Conservation (phyloP, 495 filamentous ascomycete genomes). For the Daldinia bambusicola region DNA sequence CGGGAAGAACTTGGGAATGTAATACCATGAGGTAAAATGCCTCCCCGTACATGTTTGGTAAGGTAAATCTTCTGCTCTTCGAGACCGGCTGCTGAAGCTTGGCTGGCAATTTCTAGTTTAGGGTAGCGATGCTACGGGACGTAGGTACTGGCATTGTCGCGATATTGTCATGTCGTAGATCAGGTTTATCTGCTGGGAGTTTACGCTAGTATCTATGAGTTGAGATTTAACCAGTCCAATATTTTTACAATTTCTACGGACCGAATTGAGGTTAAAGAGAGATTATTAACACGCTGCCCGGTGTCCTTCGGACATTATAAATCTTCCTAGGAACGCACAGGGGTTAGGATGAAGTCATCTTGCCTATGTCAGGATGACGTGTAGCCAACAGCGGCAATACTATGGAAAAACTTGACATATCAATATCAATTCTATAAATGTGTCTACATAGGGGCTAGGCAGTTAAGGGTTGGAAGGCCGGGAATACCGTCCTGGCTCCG, state of each 20-base stretch:
- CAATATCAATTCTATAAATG: slow-evolving; percentile 9
- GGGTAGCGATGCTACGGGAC: background rate
- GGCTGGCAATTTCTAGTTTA: background rate
- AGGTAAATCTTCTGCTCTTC: background rate
- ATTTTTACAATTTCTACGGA: slow-evolving; percentile 36
- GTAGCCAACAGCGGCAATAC: slow-evolving; percentile 26
- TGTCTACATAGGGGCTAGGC: background rate
- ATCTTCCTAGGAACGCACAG: background rate
- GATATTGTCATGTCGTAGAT: background rate
- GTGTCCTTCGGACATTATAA: background rate
- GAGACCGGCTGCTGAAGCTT: background rate
- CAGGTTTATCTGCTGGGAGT: background rate
- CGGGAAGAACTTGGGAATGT: background rate
- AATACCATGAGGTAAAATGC: background rate
- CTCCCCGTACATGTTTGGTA: background rate
- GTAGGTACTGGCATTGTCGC: background rate
- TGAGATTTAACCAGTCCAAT: slow-evolving; percentile 32
- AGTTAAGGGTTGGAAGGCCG: slow-evolving; percentile 29
- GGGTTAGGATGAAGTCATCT: background rate
- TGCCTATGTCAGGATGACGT: slow-evolving; percentile 23
- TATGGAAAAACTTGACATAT: slow-evolving; percentile 17
- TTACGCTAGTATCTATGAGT: slow-evolving; percentile 2
- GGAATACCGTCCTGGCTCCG: slow-evolving; percentile 37
- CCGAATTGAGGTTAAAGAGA: slow-evolving; percentile 21
- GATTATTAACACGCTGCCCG: slow-evolving; percentile 1